These are phyloP conservation scores for Fraxinus baroniana DNA, from an alignment of 305 asterid species.

Conservation along the genomic window DNA sequence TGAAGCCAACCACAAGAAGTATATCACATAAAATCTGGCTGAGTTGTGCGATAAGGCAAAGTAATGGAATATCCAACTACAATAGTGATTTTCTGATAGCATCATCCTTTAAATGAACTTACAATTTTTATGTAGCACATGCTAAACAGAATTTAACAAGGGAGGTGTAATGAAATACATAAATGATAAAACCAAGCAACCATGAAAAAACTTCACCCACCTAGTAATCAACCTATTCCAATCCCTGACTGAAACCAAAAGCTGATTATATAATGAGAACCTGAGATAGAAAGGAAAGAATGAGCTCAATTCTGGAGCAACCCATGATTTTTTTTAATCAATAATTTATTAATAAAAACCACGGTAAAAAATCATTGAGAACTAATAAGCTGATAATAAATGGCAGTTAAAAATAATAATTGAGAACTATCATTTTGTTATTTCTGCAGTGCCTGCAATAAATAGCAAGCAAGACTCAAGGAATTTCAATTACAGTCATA, in stretches of 20 bases:
- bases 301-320: background rate
- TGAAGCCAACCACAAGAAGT: background rate
- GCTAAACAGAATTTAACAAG: background rate
- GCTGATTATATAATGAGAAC: background rate
- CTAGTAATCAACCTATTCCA: background rate
- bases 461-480: background rate
- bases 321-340: background rate
- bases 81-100: background rate
- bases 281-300: background rate
- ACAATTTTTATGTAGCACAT: background rate
- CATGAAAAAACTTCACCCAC: background rate
- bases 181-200: background rate
- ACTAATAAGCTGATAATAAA: background rate
- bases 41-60: background rate
- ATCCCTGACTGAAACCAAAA: background rate
- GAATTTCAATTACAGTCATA: background rate
- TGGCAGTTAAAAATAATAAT: background rate
- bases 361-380: background rate
- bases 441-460: background rate
- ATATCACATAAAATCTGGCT: background rate
- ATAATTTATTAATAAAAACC: background rate
- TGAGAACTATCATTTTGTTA: background rate
- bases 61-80: background rate
- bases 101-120: background rate
- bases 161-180: background rate